Base-by-base conservation (phyloP, 2,329 filamentous ascomycete genomes). In the Alternaria arbusti region DNA sequence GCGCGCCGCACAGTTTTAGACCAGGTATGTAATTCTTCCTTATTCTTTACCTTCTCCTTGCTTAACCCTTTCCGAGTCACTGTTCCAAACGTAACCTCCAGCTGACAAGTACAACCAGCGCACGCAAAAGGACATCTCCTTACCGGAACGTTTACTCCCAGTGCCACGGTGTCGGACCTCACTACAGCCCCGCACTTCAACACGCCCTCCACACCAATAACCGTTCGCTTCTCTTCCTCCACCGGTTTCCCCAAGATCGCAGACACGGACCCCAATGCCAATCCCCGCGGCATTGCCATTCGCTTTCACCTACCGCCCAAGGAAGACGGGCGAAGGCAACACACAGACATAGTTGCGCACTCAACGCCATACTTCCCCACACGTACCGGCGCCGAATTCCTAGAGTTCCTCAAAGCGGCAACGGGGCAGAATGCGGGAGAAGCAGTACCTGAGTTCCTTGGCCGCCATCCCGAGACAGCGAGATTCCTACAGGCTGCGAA, bases 311-410 rank as follows among this genome's bases (percentile, higher is more conserved):
- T 82, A 61, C 83, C 82, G 5, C 71, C 30, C 11, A 40, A 75
- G 4, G 60, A 75, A 20, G 79, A 74, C 72, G 40, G 81, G 75
- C 52, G 75, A 71, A 69, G 82, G 13, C 74, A 80, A 20, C 86
- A 89, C 74, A 88, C 86, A 2, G 86, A 89, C 70, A 85, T 89
- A 67, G 78, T 89, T 54, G 75, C 81, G 0, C 86, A 88, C 74
- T 85, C 82, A 1, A 85, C 84, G 1, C 79, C 82, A 3, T 82
- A 80, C 72, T 88, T 88, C 74, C 86, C 86, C 0, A 82, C 81
- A 0, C 79, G 82, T 36, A 87, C 84, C 0, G 86, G 86, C 13
- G 85, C 81, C 13, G 84, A 84, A n/a, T 86, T 87, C 50, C 80
- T 87, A 1, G 79, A 80, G 9, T 80, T 88, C 54, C 78, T 88